Evolutionary conservation across 257 asterid species (phyloP), one percentile per base, ranked within the genome.

Genomic region (Rehmannia glutinosa): DNA sequence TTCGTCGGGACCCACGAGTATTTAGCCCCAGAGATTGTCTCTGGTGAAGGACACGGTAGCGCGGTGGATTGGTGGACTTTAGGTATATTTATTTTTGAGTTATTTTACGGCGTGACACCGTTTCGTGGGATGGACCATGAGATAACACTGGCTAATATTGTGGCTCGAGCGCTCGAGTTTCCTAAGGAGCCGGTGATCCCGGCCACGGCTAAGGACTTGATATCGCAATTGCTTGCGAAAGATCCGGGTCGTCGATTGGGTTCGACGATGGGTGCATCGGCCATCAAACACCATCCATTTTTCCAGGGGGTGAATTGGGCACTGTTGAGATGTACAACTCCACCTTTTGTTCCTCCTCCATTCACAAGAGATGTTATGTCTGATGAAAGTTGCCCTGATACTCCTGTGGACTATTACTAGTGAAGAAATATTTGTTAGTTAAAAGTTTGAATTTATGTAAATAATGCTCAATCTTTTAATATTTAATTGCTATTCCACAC

Each of bases 61-160:
- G 89, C 95, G 1, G 97, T 90, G 25, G 97, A 90, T 53, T 90
- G 97, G 97, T 90, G 97, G 97, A 87, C 97, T 0, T 73, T 83
- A 2, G 97, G 97, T 6, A 79, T 87, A 21, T 90, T 90, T 47
- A 35, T 90, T 3, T 90, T 69, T 69, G 97, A 90, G 66, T 66
- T 90, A 1, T 71, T 87, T 9, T 80, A 83, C 0, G 89, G 97
- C 0, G 81, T 35, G 58, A 90, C 95, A 0, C 97, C 97, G 0
- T 90, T 87, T 27, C 91, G 85, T 2, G 82, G 85, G 39, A 67
- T 70, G 67, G 87, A 87, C 66, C 88, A 87, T 5, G 97, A 88
- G 78, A 80, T 79, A 43, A 90, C 97, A 1, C 82, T 90, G 0
- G 80, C 85, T 8, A 90, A 87, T 30, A 87, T 90, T 4, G 66